These are phyloP conservation scores for Pichia paraexigua DNA, from an alignment of 805 yeast species.

Conservation along the genomic window DNA sequence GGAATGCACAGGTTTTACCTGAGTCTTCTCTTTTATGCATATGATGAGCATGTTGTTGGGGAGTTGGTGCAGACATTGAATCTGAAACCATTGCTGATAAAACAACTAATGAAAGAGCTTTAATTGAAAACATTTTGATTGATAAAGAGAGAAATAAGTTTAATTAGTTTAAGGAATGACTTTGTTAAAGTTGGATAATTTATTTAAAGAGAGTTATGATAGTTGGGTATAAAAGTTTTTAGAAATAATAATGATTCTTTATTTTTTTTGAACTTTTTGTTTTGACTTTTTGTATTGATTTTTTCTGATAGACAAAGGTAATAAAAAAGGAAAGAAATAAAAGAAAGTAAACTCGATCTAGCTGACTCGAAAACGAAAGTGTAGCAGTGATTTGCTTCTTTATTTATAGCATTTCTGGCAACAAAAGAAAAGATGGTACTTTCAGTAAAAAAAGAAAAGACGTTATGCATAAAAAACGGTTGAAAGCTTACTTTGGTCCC, in stretches of 20 bases:
- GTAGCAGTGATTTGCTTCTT: neutral
- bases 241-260: neutral
- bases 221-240: neutral
- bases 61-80: conserved; percentile 1
- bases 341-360: neutral
- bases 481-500: neutral
- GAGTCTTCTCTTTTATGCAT: conserved; percentile 4
- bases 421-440: neutral
- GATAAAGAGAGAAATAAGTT: neutral
- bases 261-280: neutral
- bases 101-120: conserved; percentile 1
- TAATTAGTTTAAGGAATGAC: conserved; percentile 1
- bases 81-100: conserved; percentile 1
- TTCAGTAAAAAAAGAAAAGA: neutral
- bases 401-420: neutral
- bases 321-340: neutral
- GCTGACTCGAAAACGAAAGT: neutral
- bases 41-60: conserved; percentile 10
- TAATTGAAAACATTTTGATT: conserved; percentile 7
- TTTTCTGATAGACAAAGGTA: neutral
- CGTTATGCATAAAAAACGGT: neutral
- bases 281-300: neutral
- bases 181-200: neutral
- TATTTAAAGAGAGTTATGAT: neutral
- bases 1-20: conserved; percentile 50